Evolutionary conservation across 805 yeast species (phyloP).

Genomic region (Teunomyces barrocoloradensis): DNA sequence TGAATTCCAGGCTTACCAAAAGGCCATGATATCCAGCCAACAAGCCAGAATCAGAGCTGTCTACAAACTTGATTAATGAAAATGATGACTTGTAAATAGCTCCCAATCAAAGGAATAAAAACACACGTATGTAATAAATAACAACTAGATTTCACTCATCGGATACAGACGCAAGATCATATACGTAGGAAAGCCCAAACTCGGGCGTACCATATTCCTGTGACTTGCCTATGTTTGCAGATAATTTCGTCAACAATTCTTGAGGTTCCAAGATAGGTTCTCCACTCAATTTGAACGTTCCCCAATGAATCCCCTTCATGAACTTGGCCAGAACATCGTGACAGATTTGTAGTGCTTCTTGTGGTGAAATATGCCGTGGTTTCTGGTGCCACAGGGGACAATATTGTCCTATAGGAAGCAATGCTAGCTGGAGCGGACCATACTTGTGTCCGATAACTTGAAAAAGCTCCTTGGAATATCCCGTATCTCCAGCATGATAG

Average conservation of each 20-base stretch:
- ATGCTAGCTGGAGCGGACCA: conserved; percentile 58
- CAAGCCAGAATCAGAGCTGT: conserved; percentile 27
- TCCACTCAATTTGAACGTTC: conserved; percentile 85
- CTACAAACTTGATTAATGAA: conserved; percentile 11
- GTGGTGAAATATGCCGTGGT: conserved; percentile 84
- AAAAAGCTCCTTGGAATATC: conserved; percentile 76
- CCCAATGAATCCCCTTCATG: conserved; percentile 93
- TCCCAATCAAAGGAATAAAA: neutral
- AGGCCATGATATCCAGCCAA: conserved; percentile 29
- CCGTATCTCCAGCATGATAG: conserved; percentile 95
- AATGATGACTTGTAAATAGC: conserved; percentile 4
- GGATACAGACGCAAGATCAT: conserved; percentile 31
- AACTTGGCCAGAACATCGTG: conserved; percentile 56
- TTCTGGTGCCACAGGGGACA: conserved; percentile 93
- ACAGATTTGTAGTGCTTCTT: conserved; percentile 69
- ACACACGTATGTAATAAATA: neutral
- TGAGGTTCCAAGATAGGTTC: conserved; percentile 89
- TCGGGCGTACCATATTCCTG: conserved; percentile 60
- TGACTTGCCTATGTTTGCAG: conserved; percentile 35
- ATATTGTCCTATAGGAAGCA: conserved; percentile 93
- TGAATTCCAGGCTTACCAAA: conserved; percentile 22
- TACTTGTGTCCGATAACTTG: conserved; percentile 58
- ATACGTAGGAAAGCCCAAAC: conserved; percentile 68
- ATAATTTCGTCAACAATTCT: conserved; percentile 49
- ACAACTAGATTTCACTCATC: neutral